Evolutionary conservation across 2,329 filamentous ascomycete genomes (phyloP), one percentile per base, ranked within the genome.

Genomic region (Tolypocladium guangdongense): DNA sequence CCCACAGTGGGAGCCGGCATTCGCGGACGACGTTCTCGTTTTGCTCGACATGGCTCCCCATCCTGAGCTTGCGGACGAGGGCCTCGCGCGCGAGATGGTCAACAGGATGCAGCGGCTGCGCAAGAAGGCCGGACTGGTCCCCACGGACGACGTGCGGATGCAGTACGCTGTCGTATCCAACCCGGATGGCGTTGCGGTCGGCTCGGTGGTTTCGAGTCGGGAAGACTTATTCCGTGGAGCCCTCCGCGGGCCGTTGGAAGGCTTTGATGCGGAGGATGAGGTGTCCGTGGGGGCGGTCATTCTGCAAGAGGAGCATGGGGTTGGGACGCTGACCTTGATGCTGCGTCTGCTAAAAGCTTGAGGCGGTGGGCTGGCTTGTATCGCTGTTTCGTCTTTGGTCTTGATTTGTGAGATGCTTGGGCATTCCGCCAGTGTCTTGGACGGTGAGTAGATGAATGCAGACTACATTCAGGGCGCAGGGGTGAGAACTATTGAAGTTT

Each of bases 1-100:
- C 7, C 49, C 57, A 7, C 52, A 57, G 35, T 64, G 60, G 62
- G 59, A 63, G 52, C 56, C 61, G 8, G 54, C 56, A 5, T 63
- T 63, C 45, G 56, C 54, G 18, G 58, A 61, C 22, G 61, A 60
- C 55, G 86, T 95, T 50, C 80, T 96, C 63, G 89, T 87, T 56
- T 86, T 96, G 59, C 77, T 96, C 18, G 88, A 93, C 64, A 79
- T 80, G 4, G 82, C 82, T 49, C 73, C 86, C 37, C 86, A 95
- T 66, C 81, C 89, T 0, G 88, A 93, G 64, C 78, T 96, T 22
- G 84, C 83, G 49, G 81, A 89, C 57, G 89, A 95, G 67, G 90
- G 89, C 53, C 71, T 96, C 32, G 75, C 74, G 24, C 78, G 77
- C 57, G 64, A 69, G 51, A 73, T 79, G 67, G 63, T 78, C 32